Base-by-base conservation (phyloP, 1,139 yeast species). In the Saccharomycopsis hybrid region DNA sequence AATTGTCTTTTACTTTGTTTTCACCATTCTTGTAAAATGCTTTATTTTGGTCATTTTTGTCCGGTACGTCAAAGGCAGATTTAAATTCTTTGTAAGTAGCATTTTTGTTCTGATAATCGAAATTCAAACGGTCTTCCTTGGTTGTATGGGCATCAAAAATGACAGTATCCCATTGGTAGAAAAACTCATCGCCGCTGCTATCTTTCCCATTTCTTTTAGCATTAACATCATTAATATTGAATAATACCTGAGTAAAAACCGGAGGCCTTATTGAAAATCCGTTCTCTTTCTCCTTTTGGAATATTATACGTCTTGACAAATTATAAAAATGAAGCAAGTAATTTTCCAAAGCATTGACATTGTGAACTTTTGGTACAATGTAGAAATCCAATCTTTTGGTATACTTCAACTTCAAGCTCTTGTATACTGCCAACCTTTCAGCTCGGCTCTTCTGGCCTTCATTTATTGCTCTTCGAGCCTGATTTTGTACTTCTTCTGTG, bases 1-100 rank as follows among this genome's bases (percentile, higher is more conserved):
- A 71, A 13, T 59, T 55, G 30, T 41, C 4, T 41, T 25, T 5
- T n/a, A 9, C 8, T 43, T 25, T n/a, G 3, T 43, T 33, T 3
- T 11, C 11, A 27, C 24, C 11, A 8, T 11, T 13, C 31, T 24
- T 28, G 29, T 43, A 33, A 29, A 18, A 36, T 3, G 27, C 5
- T n/a, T 25, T 33, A n/a, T 27, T 24, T 7, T 25, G 28, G 5
- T 41, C 44, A 13, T 41, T 18, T n/a, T 9, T 9, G 7, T 31
- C 44, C 9, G 9, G 2, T n/a, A 24, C 7, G 2, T 31, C 29
- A 33, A 32, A 13, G 25, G 36, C 8, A 8, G 45, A 8, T 31
- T 31, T 31, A 5, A 31, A 31, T n/a, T n/a, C n/a, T n/a, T n/a
- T n/a, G n/a, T n/a, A n/a, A n/a, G n/a, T n/a, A n/a, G n/a, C n/a